Conservation (phyloP, 768 basidiomycete species). For the Hemileccinum impolitum region DNA sequence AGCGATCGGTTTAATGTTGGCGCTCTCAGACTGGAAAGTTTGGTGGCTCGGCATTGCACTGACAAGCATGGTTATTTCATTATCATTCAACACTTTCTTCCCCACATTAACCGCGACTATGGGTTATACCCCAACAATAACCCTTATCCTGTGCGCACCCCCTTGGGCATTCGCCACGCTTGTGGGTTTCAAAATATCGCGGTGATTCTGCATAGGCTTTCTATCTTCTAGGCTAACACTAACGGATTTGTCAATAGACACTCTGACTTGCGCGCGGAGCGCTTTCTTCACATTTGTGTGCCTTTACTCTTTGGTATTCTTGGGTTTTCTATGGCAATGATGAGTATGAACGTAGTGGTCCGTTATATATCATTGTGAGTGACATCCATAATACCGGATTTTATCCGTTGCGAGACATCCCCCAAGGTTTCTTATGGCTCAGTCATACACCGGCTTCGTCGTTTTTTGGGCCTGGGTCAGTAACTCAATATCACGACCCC, state of each 20-base stretch:
- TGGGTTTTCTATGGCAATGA: slow-evolving; percentile 64
- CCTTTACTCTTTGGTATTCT: slow-evolving; percentile 58
- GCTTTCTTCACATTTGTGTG: slow-evolving; percentile 60
- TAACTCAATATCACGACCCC: slow-evolving; percentile 66
- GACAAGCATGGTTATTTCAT: slow-evolving; percentile 51
- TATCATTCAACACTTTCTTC: slow-evolving; percentile 80
- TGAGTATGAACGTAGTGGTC: slow-evolving; percentile 56
- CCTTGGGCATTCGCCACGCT: slow-evolving; percentile 67
- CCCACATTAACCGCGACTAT: slow-evolving; percentile 74
- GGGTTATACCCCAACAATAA: slow-evolving; percentile 60
- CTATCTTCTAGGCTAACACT: background rate
- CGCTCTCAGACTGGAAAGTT: slow-evolving; percentile 76
- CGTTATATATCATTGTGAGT: slow-evolving; percentile 66
- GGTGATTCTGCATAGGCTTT: slow-evolving; percentile 32
- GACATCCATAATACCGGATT: background rate
- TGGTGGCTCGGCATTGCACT: slow-evolving; percentile 75
- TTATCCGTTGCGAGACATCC: slow-evolving; percentile 2
- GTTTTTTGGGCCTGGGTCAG: slow-evolving; percentile 55
- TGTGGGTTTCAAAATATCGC: slow-evolving; percentile 49
- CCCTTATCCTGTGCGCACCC: slow-evolving; percentile 66
- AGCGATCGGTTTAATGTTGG: slow-evolving; percentile 49
- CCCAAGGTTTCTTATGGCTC: slow-evolving; percentile 70
- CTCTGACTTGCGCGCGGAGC: slow-evolving; percentile 68
- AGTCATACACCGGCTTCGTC: slow-evolving; percentile 70
- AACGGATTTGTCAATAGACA: slow-evolving; percentile 39